Base-by-base conservation (phyloP, 1,284 basidiomycete species). In the Cutaneotrichosporon sp. region DNA sequence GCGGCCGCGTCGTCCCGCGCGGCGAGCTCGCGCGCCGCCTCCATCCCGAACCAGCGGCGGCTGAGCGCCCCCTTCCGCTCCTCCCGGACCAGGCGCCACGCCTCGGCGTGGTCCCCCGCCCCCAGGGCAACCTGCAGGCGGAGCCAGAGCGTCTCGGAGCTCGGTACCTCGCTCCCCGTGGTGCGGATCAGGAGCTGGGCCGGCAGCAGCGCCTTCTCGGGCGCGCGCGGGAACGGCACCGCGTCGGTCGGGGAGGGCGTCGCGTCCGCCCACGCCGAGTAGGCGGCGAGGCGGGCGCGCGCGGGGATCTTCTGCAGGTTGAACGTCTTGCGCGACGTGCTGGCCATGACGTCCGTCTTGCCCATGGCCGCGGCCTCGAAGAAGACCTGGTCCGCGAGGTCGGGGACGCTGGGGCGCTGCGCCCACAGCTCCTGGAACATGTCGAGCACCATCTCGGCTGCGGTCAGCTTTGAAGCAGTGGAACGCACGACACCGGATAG, bases 281-380 rank as follows among this genome's bases (percentile, higher is more conserved):
- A 78, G 18, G 74, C 75, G 2, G 74, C 73, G 13, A 67, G 33
- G 27, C 74, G 67, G 8, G 74, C 76, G 70, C 75, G 74, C n/a
- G 59, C 60, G 5, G 69, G 59, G 3, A 64, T 63, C 59, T 72
- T 71, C 16, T 66, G 64, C 53, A 60, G 43, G 57, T 75, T 76
- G 66, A 73, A 77, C 67, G 75, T 58, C 66, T 76, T 77, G 52
- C 73, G 63, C 45, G 68, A 67, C 18, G 55, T 52, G 11, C 59
- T 14, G 13, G 69, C 62, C 69, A 75, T 68, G 4, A 54, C 55
- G 3, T 64, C 64, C 2, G 66, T 68, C 55, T 78, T 66, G 38
- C 68, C 63, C 3, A 67, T 62, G 0, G 71, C 70, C 0, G 68
- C 67, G 9, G 76, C 69, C 45, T 65, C 53, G 14, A 75, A 60